phyloP scores from a whole-genome alignment of 2,329 filamentous ascomycete species.

The Trichoderma oligosporum region DNA sequence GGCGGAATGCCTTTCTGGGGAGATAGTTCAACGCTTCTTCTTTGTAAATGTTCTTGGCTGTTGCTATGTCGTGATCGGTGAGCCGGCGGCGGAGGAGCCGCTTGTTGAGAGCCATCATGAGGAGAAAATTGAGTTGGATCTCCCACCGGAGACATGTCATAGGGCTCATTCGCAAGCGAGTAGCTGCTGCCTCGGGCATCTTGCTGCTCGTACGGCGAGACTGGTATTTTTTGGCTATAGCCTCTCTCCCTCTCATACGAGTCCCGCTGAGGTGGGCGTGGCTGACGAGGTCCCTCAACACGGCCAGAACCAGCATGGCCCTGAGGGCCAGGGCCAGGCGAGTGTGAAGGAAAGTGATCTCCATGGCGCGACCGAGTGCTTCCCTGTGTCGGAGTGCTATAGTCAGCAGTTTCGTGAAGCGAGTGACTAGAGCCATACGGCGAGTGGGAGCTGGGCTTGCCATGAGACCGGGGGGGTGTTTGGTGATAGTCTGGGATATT shows the following conservation, averaged over 20 bases:
- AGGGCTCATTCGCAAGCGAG: conserved; percentile 32
- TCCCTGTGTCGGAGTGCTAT: conserved; percentile 40
- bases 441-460: conserved; percentile 37
- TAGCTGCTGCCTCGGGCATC: conserved; percentile 34
- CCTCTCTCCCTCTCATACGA: conserved; percentile 33
- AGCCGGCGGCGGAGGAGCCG: conserved; percentile 54
- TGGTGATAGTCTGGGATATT: conserved; percentile 39
- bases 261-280: conserved; percentile 35
- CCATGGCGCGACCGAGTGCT: conserved; percentile 31
- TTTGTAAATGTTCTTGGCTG: conserved; percentile 41
- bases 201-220: conserved; percentile 37
- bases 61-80: conserved; percentile 49
- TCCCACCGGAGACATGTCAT: conserved; percentile 31
- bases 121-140: conserved; percentile 35
- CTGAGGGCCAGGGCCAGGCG: conserved; percentile 22
- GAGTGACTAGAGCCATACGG: conserved; percentile 48
- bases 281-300: conserved; percentile 30
- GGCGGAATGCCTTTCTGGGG: conserved; percentile 42
- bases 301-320: conserved; percentile 21
- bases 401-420: conserved; percentile 52
- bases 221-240: conserved; percentile 32
- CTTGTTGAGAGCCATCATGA: conserved; percentile 37
- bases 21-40: conserved; percentile 40
- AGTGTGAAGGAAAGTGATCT: conserved; percentile 38
- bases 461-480: conserved; percentile 47